Evolutionary conservation across 148 eudicot species (phyloP).

Genomic region (Amaranthus palmeri): DNA sequence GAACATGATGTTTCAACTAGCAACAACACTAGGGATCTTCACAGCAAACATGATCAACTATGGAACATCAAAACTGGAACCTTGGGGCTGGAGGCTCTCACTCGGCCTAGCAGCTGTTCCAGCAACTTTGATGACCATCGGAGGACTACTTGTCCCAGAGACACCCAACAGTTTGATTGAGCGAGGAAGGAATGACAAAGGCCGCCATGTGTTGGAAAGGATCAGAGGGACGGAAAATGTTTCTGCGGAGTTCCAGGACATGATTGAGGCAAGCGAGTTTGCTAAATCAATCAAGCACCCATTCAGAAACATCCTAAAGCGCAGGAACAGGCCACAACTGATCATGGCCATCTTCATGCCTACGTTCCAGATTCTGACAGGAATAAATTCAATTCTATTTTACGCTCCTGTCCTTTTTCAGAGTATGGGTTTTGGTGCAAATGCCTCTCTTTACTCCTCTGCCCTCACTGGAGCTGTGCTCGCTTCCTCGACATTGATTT

Average conservation of each 20-base stretch:
- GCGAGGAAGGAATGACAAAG: slow-evolving; percentile 46
- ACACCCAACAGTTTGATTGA: slow-evolving; percentile 89
- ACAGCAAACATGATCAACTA: slow-evolving; percentile 86
- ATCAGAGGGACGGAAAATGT: slow-evolving; percentile 63
- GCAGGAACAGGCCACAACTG: slow-evolving; percentile 72
- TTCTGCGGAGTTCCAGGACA: slow-evolving; percentile 61
- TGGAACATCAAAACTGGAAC: slow-evolving; percentile 72
- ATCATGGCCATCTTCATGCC: slow-evolving; percentile 81
- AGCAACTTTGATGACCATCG: slow-evolving; percentile 63
- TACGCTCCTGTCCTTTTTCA: slow-evolving; percentile 90
- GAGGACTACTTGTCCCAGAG: slow-evolving; percentile 75
- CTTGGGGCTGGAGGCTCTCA: slow-evolving; percentile 95
- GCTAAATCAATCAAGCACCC: slow-evolving; percentile 76
- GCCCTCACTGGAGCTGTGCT: slow-evolving; percentile 67
- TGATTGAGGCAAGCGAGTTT: slow-evolving; percentile 64
- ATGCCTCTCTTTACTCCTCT: slow-evolving; percentile 70
- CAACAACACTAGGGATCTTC: slow-evolving; percentile 85
- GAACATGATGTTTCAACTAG: slow-evolving; percentile 88
- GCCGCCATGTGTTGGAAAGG: slow-evolving; percentile 48
- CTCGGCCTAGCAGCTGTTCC: slow-evolving; percentile 83
- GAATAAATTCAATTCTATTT: slow-evolving; percentile 74
- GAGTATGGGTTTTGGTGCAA: slow-evolving; percentile 63
- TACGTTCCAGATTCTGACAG: slow-evolving; percentile 78
- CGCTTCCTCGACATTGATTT: slow-evolving; percentile 52
- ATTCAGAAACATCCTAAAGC: slow-evolving; percentile 62